phyloP scores from a whole-genome alignment of 2,329 filamentous ascomycete species.

The Nigrospora osmanthi region DNA sequence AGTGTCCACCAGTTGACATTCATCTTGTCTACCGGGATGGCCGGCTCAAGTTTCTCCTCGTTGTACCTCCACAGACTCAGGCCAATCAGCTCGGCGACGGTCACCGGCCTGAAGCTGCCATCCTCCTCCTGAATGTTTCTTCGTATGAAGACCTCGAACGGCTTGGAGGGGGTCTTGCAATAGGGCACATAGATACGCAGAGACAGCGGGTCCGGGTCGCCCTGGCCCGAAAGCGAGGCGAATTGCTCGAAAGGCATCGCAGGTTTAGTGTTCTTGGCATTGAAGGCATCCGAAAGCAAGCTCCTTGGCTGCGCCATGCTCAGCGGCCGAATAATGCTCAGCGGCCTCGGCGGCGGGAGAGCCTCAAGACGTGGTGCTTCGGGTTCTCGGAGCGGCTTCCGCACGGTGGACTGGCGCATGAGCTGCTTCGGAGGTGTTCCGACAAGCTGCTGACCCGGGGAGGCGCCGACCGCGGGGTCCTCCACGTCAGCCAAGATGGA shows the following conservation, averaged over 20 bases:
- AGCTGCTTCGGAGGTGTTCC: conserved; percentile 57
- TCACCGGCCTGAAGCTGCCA: conserved; percentile 52
- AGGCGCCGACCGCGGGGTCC: conserved; percentile 46
- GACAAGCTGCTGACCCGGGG: conserved; percentile 49
- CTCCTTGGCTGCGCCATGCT: conserved; percentile 65
- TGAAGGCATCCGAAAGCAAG: conserved; percentile 63
- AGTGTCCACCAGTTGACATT: conserved; percentile 80
- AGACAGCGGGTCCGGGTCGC: conserved; percentile 66
- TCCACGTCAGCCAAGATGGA: conserved; percentile 62
- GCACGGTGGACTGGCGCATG: conserved; percentile 53
- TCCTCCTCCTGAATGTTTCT: conserved; percentile 63
- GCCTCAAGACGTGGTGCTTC: conserved; percentile 53
- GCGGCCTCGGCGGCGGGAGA: conserved; percentile 63
- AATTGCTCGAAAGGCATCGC: conserved; percentile 70
- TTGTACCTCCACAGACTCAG: conserved; percentile 71
- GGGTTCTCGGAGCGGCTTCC: conserved; percentile 50
- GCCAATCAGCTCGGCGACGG: conserved; percentile 75
- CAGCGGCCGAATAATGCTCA: conserved; percentile 53
- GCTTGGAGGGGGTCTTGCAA: conserved; percentile 54
- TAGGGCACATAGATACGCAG: conserved; percentile 73
- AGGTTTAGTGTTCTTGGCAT: conserved; percentile 62
- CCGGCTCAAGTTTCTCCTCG: conserved; percentile 66
- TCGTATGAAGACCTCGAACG: conserved; percentile 65
- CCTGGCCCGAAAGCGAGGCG: conserved; percentile 68
- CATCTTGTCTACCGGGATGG: conserved; percentile 54